Evolutionary conservation across 257 asterid genomes (phyloP).

Genomic region (Leptodermis oblonga): DNA sequence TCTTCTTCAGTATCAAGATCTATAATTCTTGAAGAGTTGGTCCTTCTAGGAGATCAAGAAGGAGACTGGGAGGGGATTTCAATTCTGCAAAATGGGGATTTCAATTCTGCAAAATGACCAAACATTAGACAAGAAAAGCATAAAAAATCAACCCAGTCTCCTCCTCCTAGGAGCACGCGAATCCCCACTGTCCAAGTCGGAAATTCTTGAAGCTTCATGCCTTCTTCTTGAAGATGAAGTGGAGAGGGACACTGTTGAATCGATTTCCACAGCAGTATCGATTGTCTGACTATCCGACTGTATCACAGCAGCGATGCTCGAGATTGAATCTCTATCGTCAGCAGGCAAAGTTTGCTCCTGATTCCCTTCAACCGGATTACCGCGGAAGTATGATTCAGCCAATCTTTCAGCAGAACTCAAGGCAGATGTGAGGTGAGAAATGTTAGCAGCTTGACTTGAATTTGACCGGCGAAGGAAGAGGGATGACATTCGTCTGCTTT

Average conservation of each 20-base stretch:
- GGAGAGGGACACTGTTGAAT: constrained; percentile 74
- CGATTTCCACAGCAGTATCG: constrained; percentile 83
- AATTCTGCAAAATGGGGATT: neutral
- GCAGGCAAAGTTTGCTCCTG: constrained; percentile 48
- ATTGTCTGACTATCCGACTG: constrained; percentile 94
- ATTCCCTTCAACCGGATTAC: constrained; percentile 38
- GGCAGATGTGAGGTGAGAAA: constrained; percentile 30
- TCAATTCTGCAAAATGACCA: neutral
- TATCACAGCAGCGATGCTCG: constrained; percentile 96
- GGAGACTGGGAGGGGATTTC: neutral
- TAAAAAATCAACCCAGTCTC: constrained; percentile 55
- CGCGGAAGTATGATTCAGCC: constrained; percentile 59
- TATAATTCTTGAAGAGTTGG: neutral
- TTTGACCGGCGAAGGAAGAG: constrained; percentile 55
- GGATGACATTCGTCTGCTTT: constrained; percentile 47
- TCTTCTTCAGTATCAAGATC: constrained; percentile 2
- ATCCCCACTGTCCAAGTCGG: constrained; percentile 92
- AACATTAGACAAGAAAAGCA: neutral
- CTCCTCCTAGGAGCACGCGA: constrained; percentile 95
- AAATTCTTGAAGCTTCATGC: constrained; percentile 60
- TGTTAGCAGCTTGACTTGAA: constrained; percentile 55
- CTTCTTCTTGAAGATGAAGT: constrained; percentile 89
- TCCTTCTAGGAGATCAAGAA: neutral
- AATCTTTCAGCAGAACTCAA: constrained; percentile 53
- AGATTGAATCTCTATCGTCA: constrained; percentile 85